A percentile compares a stretch with the other conserved stretches of the same genome.
phyloP scores from a whole-genome alignment of 202 grass and related monocot species.

The Musa balbisiana region DNA sequence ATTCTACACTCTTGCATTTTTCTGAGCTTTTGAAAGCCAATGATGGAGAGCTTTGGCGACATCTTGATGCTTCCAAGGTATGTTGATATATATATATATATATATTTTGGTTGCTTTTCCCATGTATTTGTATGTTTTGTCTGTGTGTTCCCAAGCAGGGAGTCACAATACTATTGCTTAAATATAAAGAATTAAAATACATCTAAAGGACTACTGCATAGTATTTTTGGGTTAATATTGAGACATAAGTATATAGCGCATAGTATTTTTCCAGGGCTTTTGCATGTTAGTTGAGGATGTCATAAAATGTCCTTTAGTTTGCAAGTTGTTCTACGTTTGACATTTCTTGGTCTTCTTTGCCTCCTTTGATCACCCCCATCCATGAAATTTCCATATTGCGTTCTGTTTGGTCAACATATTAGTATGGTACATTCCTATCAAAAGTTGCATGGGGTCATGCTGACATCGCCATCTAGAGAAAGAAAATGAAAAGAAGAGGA shows the following conservation, averaged over 20 bases:
- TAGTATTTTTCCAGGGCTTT: too few species aligned
- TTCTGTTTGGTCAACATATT: too few species aligned
- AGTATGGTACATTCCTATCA: too few species aligned
- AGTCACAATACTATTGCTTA: not conserved
- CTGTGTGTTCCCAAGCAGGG: not conserved
- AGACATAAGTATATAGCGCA: not conserved
- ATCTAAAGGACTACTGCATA: not conserved
- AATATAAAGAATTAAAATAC: not conserved
- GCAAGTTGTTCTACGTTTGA: too few species aligned
- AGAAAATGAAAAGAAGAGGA: too few species aligned
- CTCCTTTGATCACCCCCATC: too few species aligned
- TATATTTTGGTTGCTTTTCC: not conserved
- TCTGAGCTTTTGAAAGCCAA: slow-evolving; percentile 81
- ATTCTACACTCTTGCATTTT: slow-evolving; percentile 53
- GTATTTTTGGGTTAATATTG: not conserved
- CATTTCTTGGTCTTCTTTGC: too few species aligned
- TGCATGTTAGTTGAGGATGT: too few species aligned
- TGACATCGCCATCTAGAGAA: too few species aligned
- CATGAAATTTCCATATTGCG: too few species aligned
- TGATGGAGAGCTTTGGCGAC: slow-evolving; percentile 91
- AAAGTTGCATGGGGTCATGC: too few species aligned
- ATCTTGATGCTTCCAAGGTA: slow-evolving; percentile 86
- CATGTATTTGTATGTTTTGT: not conserved
- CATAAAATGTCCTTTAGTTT: too few species aligned
- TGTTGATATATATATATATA: slow-evolving; percentile 8